These are phyloP conservation scores for Hyaloscypha finlandica DNA, from an alignment of 495 filamentous ascomycete genomes.

Conservation along the genomic window DNA sequence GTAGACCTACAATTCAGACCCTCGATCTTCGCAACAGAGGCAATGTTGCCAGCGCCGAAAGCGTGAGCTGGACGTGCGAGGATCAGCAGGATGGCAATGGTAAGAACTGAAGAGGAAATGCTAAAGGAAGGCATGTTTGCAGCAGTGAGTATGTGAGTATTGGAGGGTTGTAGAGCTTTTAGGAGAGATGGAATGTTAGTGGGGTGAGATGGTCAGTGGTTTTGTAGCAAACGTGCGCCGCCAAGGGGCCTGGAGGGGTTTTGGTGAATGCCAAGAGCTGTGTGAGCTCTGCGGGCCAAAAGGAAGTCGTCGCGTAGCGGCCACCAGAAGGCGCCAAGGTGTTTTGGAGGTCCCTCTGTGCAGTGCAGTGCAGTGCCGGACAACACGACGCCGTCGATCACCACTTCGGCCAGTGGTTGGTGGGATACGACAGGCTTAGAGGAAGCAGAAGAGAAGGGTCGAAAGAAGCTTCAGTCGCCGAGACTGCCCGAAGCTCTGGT, in stretches of 20 bases:
- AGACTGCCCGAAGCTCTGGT: neutral
- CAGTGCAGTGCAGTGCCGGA: too few relatives aligned
- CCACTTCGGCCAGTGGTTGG: neutral
- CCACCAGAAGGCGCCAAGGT: neutral
- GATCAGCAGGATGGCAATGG: conserved; percentile 57
- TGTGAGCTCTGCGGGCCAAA: neutral
- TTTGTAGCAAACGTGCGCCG: conserved; percentile 2
- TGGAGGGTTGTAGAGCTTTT: conserved; percentile 33
- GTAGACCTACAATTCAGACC: conserved; percentile 68
- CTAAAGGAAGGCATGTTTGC: conserved; percentile 34
- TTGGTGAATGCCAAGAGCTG: neutral
- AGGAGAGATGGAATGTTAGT: conserved; percentile 24
- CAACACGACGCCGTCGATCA: neutral
- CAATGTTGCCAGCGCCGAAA: conserved; percentile 66
- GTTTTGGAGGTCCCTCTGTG: neutral
- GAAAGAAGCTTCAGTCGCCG: neutral
- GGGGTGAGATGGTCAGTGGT: neutral
- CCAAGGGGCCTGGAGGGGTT: conserved; percentile 4
- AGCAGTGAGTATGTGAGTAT: conserved; percentile 28
- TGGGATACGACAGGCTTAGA: neutral
- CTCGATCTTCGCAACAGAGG: conserved; percentile 72
- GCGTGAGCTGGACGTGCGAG: conserved; percentile 67
- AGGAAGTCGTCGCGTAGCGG: neutral
- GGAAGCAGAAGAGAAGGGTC: neutral
- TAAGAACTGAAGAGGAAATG: conserved; percentile 37